Evolutionary conservation across 495 filamentous ascomycete genomes (phyloP).

Genomic region (Xylaria bambusicola): DNA sequence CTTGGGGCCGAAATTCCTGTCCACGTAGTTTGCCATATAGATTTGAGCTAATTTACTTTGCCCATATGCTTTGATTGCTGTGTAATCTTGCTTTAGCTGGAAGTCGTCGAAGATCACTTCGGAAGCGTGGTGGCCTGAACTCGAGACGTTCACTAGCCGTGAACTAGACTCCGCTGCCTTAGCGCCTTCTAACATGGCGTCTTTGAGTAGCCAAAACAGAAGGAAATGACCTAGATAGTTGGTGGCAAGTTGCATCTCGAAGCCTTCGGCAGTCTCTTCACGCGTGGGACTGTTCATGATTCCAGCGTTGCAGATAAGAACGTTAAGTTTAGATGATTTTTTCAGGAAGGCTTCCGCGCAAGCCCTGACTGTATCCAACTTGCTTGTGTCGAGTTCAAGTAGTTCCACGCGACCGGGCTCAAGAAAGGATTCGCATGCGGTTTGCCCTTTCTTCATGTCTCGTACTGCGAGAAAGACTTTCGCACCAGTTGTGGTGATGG

Average conservation of each 20-base stretch:
- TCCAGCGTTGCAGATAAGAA: not conserved
- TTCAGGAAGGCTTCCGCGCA: slow-evolving; percentile 18
- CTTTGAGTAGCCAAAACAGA: slow-evolving; percentile 47
- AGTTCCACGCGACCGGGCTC: slow-evolving; percentile 27
- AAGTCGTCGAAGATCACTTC: slow-evolving; percentile 18
- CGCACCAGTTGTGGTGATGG: slow-evolving; percentile 44
- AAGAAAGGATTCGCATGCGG: slow-evolving; percentile 31
- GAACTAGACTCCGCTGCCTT: slow-evolving; percentile 39
- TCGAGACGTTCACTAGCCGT: slow-evolving; percentile 45
- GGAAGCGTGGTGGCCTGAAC: slow-evolving; percentile 37
- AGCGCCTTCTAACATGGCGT: slow-evolving; percentile 22
- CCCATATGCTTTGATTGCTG: slow-evolving; percentile 39
- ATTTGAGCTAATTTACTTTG: slow-evolving; percentile 45
- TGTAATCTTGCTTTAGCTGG: slow-evolving; percentile 32
- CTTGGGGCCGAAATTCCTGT: slow-evolving; percentile 37
- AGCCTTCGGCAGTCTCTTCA: slow-evolving; percentile 41
- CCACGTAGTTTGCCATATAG: slow-evolving; percentile 46
- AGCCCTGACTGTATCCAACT: slow-evolving; percentile 19
- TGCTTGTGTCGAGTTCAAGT: slow-evolving; percentile 33
- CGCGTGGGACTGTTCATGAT: slow-evolving; percentile 42
- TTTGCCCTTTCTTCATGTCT: slow-evolving; percentile 36
- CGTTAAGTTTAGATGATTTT: slow-evolving; percentile 8
- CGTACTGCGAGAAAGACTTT: slow-evolving; percentile 43
- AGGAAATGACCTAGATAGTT: slow-evolving; percentile 53
- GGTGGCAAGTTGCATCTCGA: slow-evolving; percentile 47